phyloP scores from a whole-genome alignment of 495 filamentous ascomycete species.

The Parachaetomium inaequale region DNA sequence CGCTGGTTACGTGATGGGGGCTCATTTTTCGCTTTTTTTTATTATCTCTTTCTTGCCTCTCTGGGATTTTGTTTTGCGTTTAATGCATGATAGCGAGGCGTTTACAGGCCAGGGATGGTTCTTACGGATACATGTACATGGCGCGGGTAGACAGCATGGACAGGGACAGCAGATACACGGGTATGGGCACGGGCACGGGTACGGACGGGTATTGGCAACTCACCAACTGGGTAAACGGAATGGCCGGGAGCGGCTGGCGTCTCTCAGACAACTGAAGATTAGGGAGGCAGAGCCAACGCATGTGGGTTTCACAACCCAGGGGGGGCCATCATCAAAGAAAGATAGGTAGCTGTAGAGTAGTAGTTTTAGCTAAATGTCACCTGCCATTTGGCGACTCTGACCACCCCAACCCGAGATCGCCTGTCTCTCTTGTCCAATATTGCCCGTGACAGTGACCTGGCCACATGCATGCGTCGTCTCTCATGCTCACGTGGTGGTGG shows the following conservation, averaged over 20 bases:
- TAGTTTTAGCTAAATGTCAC: too few relatives aligned
- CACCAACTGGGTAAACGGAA: neutral
- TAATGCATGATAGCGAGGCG: constrained; percentile 14
- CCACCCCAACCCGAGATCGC: neutral
- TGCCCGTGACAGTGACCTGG: constrained; percentile 9
- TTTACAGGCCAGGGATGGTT: too few relatives aligned
- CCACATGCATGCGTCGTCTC: neutral
- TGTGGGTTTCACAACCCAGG: constrained; percentile 14
- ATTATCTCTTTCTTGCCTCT: neutral
- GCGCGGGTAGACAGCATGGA: neutral
- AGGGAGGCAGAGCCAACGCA: neutral
- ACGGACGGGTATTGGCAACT: neutral
- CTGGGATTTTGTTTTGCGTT: constrained; percentile 2
- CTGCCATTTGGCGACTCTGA: neutral
- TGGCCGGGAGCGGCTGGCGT: neutral
- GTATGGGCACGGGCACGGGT: neutral
- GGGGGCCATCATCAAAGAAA: too few relatives aligned
- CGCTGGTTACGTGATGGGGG: neutral
- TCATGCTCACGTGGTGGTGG: too few relatives aligned
- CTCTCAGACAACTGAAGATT: neutral
- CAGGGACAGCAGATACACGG: neutral
- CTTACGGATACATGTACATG: constrained; percentile 4
- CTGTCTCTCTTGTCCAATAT: neutral
- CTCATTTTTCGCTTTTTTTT: neutral
- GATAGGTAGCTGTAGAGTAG: too few relatives aligned